Base-by-base conservation (phyloP, 2,329 filamentous ascomycete species). In the Diaporthe vaccinii region DNA sequence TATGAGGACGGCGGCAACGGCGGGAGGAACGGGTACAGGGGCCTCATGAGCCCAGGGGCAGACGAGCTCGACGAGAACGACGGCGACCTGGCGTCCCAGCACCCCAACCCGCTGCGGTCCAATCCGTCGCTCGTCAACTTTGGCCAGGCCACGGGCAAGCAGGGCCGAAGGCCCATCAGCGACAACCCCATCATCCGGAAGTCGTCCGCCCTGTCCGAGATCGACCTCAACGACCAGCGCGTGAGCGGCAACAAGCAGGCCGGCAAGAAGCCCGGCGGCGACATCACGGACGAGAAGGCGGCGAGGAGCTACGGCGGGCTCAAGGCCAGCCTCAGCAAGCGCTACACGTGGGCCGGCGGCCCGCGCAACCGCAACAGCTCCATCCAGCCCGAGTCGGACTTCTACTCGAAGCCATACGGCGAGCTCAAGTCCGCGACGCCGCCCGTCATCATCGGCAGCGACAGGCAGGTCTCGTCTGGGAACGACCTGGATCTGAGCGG, bases 341-440 rank as follows among this genome's bases (percentile, higher is more conserved):
- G 76, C 41, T 28, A 68, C 51, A 74, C 76, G 12, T 77, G 77
- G 77, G 71, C 34, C 25, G 71, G 73, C 20, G 76, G 65, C 17
- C 74, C 80, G 51, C 78, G 82, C 51, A 80, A 83, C 76, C 77
- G 85, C n/a, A 80, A 86, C 76, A 87, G 85, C 77, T 88, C 87
- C 61, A 88, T 90, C 76, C 88, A 90, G 80, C 78, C 84, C 44
- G 88, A 90, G 69, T 79, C 80, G 22, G 81, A 80, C 61, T 91
- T 91, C 80, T 89, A 86, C 79, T 82, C 88, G 14, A 90, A 89
- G 80, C 86, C 89, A n/a, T 92, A 93, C 78, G 90, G 90, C n/a
- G 87, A 89, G 67, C 84, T 92, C 61, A 88, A 86, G 79, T 80
- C 87, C 4, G 87, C 83, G 0, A 90, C 89, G 8, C 88, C 89